A percentile compares a stretch with the other conserved stretches of the same genome.
These are phyloP conservation scores for Eucalyptus erythrocorys DNA, from an alignment of 345 rosid species.

Conservation along the genomic window DNA sequence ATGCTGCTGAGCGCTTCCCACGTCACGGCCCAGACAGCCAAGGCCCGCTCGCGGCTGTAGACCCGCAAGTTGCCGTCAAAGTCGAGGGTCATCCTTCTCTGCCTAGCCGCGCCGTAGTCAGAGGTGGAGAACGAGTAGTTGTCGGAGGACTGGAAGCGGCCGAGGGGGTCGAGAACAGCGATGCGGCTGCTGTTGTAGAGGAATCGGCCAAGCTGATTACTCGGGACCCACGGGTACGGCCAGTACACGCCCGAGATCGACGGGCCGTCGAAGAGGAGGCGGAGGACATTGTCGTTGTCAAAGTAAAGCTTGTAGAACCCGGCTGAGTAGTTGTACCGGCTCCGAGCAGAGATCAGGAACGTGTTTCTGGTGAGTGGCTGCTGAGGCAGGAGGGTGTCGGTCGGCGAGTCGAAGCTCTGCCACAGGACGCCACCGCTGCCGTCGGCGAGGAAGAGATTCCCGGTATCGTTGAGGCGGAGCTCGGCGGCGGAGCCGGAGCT, in stretches of 20 bases:
- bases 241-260: constrained; percentile 10
- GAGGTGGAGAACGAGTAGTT: not conserved
- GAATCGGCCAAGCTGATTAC: not conserved
- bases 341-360: constrained; percentile 10
- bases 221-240: not conserved
- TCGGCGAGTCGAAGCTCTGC: constrained; percentile 23
- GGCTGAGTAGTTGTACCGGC: constrained; percentile 5
- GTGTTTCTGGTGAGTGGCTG: constrained; percentile 10
- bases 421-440: not conserved
- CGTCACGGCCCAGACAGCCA: constrained; percentile 6
- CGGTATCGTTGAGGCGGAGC: constrained; percentile 1
- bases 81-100: constrained; percentile 24
- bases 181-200: constrained; percentile 7
- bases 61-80: constrained; percentile 22
- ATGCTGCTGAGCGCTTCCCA: constrained; percentile 3
- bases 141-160: constrained; percentile 14
- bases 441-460: constrained; percentile 7
- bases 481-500: not conserved
- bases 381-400: constrained; percentile 26
- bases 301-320: constrained; percentile 11
- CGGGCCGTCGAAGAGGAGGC: constrained; percentile 6
- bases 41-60: constrained; percentile 6
- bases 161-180: constrained; percentile 6
- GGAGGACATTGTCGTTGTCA: constrained; percentile 7
- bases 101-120: constrained; percentile 1